Conservation (phyloP, 2,329 filamentous ascomycete genomes). For the Teratosphaeria destructans region DNA sequence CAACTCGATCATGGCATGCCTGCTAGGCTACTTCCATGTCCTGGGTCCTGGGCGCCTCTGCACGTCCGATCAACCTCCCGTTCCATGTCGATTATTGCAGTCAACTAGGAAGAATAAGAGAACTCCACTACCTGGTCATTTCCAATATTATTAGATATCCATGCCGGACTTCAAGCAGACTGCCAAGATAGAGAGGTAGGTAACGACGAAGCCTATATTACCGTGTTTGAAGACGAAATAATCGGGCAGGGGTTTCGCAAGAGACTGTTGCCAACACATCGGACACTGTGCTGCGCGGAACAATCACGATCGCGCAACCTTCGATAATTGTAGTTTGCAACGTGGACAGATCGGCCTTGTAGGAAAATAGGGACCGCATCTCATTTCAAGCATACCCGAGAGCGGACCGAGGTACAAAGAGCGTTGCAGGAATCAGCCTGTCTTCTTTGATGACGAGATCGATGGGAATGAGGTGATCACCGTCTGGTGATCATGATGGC, state of each 20-base stretch:
- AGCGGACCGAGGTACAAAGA: background rate
- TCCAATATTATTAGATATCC: background rate
- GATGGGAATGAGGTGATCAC: background rate
- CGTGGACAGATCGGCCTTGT: background rate
- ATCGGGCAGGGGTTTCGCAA: too few species aligned
- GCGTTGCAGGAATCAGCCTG: background rate
- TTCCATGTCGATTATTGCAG: background rate
- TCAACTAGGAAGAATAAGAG: background rate
- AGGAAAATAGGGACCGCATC: background rate
- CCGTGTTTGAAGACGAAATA: too few species aligned
- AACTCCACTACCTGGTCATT: background rate
- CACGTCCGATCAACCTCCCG: too few species aligned
- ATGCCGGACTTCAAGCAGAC: too few species aligned
- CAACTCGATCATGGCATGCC: too few species aligned
- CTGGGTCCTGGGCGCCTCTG: too few species aligned
- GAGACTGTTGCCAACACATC: too few species aligned
- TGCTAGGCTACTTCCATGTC: too few species aligned
- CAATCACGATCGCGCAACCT: background rate
- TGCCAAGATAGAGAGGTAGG: too few species aligned
- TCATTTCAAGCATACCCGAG: background rate
- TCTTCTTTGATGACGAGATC: background rate
- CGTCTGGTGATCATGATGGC: background rate
- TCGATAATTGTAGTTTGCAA: too few species aligned
- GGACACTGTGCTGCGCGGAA: background rate
- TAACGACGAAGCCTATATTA: too few species aligned